phyloP scores from a whole-genome alignment of 2,329 filamentous ascomycete species.

The Grosmannia huntii region DNA sequence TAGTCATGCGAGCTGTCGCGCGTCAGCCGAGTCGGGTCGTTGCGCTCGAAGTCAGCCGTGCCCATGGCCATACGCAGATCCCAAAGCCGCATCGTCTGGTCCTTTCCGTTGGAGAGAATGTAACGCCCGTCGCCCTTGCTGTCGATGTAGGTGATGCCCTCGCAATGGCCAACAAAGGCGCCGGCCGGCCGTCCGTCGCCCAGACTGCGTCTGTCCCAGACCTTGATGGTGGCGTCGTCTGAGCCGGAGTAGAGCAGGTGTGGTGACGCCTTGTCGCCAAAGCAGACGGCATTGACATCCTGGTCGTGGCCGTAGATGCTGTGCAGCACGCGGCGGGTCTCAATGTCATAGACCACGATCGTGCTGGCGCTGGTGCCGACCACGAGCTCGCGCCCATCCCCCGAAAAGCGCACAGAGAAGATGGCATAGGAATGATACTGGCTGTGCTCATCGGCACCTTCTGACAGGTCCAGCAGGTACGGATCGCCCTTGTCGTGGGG shows the following conservation, averaged over 20 bases:
- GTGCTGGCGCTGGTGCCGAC: constrained; percentile 70
- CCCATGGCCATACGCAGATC: constrained; percentile 83
- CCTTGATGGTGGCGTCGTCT: constrained; percentile 85
- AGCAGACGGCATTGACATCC: constrained; percentile 95
- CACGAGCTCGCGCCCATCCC: constrained; percentile 80
- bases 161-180: constrained; percentile 53
- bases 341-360: constrained; percentile 87
- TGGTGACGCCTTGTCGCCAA: constrained; percentile 75
- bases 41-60: constrained; percentile 45
- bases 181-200: constrained; percentile 63
- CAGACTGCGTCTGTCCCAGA: constrained; percentile 92
- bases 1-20: constrained; percentile 69
- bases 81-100: constrained; percentile 97
- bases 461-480: constrained; percentile 61
- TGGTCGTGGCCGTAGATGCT: constrained; percentile 66
- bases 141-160: constrained; percentile 56
- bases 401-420: constrained; percentile 86
- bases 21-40: constrained; percentile 43
- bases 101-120: constrained; percentile 86
- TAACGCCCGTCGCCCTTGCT: constrained; percentile 64
- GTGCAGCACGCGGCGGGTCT: constrained; percentile 62
- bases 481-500: constrained; percentile 71
- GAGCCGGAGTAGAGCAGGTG: constrained; percentile 95
- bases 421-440: constrained; percentile 44
- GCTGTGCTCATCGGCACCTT: constrained; percentile 20